Evolutionary conservation across 73 alveolate species (phyloP).

Genomic region (Paramecium primaurelia): DNA sequence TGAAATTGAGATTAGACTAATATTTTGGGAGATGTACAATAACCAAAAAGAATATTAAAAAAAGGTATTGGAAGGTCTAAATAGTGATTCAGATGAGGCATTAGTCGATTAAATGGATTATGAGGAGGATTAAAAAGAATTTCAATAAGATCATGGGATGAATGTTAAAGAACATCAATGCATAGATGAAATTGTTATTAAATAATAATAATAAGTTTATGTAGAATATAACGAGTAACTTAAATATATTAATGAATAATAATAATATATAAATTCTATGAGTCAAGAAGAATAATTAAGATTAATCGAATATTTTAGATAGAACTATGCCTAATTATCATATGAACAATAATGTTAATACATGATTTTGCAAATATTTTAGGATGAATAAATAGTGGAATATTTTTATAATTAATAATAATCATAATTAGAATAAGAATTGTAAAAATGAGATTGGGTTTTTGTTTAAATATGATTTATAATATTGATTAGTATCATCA

Average conservation of each 20-base stretch:
- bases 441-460: not conserved
- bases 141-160: not conserved
- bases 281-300: not conserved
- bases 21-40: not conserved
- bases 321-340: not conserved
- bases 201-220: not conserved
- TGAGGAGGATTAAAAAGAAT: conserved; percentile 5
- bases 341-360: not conserved
- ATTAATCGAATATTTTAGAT: not conserved
- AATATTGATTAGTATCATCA: not conserved
- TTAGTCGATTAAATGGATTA: not conserved
- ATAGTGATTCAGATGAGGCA: conserved; percentile 45
- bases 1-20: not conserved
- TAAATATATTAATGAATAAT: not conserved
- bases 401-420: not conserved
- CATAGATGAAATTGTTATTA: not conserved
- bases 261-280: not conserved
- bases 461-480: not conserved
- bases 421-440: not conserved
- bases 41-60: not conserved
- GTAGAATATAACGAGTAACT: not conserved
- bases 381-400: not conserved
- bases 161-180: not conserved
- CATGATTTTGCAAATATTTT: not conserved
- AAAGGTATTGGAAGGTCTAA: not conserved